phyloP scores from a whole-genome alignment of 1,139 yeast genomes.

The Candida albicans region DNA sequence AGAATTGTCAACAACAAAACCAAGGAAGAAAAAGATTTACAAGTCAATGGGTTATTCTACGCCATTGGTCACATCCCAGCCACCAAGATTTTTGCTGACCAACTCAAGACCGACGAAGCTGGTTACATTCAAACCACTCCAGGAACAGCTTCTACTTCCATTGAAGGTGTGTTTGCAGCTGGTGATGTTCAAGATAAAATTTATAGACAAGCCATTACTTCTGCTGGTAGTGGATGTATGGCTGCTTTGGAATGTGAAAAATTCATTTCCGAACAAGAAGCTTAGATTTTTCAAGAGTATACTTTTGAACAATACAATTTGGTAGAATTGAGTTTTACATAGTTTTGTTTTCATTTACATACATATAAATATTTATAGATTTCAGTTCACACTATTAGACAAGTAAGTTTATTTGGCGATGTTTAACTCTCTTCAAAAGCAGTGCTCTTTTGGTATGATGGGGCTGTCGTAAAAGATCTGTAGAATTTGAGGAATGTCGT shows the following conservation, averaged over 20 bases:
- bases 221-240: constrained; percentile 99
- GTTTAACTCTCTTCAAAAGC: too few relatives aligned
- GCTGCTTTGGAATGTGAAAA: constrained; percentile 96
- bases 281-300: constrained; percentile 13
- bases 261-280: constrained; percentile 69
- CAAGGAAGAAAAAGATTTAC: constrained; percentile 63
- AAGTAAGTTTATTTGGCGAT: too few relatives aligned
- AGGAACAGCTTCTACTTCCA: constrained; percentile 84
- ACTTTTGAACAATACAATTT: neutral
- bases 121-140: constrained; percentile 90
- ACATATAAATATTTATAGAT: constrained; percentile 2
- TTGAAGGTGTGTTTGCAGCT: constrained; percentile 94
- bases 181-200: constrained; percentile 98
- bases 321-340: neutral
- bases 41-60: constrained; percentile 90
- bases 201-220: constrained; percentile 98
- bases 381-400: too few relatives aligned
- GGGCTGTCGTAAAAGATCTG: too few relatives aligned
- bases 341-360: neutral
- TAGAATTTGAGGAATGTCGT: too few relatives aligned
- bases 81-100: constrained; percentile 69
- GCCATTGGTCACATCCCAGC: constrained; percentile 99
- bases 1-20: constrained; percentile 70
- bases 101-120: constrained; percentile 78
- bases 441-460: too few relatives aligned